These are phyloP conservation scores for Phaeodactylum tricornutum DNA, from an alignment of 108 stramenopile species.

Conservation along the genomic window DNA sequence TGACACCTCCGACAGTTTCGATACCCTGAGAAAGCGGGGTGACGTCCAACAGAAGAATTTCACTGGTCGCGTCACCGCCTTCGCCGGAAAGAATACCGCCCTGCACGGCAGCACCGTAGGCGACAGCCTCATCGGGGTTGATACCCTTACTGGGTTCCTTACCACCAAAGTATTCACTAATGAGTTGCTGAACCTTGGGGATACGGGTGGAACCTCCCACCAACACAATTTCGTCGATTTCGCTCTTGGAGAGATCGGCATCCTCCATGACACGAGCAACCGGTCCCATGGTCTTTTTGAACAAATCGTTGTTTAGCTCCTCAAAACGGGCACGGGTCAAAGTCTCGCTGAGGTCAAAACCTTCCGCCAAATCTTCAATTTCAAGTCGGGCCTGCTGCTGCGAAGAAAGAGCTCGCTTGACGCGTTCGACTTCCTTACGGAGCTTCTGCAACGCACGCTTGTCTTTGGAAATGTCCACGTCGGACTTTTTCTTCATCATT, in stretches of 20 bases:
- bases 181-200: conserved; percentile 86
- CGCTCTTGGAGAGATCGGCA: conserved; percentile 75
- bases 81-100: conserved; percentile 85
- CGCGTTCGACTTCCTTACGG: conserved; percentile 83
- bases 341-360: conserved; percentile 78
- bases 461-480: conserved; percentile 54
- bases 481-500: conserved; percentile 41
- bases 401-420: conserved; percentile 80
- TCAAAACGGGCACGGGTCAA: conserved; percentile 96
- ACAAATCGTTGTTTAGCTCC: conserved; percentile 92
- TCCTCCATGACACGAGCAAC: conserved; percentile 89
- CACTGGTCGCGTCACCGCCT: conserved; percentile 62
- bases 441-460: conserved; percentile 77
- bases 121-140: conserved; percentile 98
- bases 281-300: conserved; percentile 92
- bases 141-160: conserved; percentile 89
- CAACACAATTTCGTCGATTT: conserved; percentile 93
- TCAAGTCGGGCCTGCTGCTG: conserved; percentile 75
- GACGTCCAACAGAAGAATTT: conserved; percentile 88
- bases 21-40: conserved; percentile 91
- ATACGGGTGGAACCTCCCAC: conserved; percentile 97
- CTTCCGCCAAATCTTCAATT: conserved; percentile 77
- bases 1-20: conserved; percentile 87
- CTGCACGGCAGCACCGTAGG: conserved; percentile 95
- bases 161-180: conserved; percentile 93